A percentile compares a stretch with the other conserved stretches of the same genome.
phyloP scores from a whole-genome alignment of 2,329 filamentous ascomycete genomes.

The Fusarium piperis region DNA sequence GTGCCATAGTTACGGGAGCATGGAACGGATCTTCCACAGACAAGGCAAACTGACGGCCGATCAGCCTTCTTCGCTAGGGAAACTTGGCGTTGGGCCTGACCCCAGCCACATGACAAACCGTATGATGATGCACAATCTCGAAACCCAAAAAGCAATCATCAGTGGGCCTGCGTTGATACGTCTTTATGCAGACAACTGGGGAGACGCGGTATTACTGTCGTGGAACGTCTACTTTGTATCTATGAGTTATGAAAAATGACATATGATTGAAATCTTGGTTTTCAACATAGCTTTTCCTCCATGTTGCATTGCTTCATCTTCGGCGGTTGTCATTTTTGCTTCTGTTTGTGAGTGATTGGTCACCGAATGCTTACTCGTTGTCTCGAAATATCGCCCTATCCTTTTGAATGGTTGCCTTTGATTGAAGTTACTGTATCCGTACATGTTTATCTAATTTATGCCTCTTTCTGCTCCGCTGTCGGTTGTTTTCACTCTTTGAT shows the following conservation, averaged over 20 bases:
- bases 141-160: neutral
- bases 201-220: neutral
- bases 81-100: neutral
- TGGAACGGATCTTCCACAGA: neutral
- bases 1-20: neutral
- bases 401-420: neutral
- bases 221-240: neutral
- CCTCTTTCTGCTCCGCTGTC: neutral
- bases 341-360: neutral
- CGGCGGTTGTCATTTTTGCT: neutral
- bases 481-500: neutral
- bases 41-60: neutral
- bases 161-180: neutral
- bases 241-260: neutral
- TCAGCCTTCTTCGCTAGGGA: neutral
- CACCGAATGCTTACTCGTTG: neutral
- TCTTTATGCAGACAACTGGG: neutral
- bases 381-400: neutral
- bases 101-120: neutral
- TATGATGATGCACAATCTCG: neutral
- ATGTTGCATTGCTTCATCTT: neutral
- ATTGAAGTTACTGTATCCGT: neutral
- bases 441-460: neutral
- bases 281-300: neutral
- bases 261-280: neutral